These are phyloP conservation scores for Pulchroboletus neoregius DNA, from an alignment of 1,284 basidiomycete species.

Conservation along the genomic window DNA sequence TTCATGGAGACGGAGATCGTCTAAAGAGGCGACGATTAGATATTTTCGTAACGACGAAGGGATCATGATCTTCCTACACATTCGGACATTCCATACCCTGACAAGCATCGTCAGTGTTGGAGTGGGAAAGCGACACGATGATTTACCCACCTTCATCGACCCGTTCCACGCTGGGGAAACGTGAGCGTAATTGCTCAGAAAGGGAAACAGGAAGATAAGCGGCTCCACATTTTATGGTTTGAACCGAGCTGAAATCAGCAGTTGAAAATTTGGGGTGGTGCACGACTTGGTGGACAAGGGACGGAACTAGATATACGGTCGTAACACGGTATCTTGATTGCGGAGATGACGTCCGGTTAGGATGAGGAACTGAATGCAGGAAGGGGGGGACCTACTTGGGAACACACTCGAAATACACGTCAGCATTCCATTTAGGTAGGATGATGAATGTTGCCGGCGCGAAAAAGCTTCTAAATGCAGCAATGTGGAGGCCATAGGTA, in stretches of 20 bases:
- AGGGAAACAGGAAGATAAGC: slow-evolving; percentile 64
- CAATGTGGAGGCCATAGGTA: slow-evolving; percentile 56
- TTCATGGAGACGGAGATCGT: slow-evolving; percentile 50
- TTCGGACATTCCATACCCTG: slow-evolving; percentile 78
- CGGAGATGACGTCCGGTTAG: background rate
- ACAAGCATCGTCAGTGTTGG: background rate
- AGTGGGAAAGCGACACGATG: background rate
- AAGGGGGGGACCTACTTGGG: slow-evolving; percentile 37
- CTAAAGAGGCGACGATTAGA: slow-evolving; percentile 34
- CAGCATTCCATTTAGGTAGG: slow-evolving; percentile 57
- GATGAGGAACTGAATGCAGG: background rate
- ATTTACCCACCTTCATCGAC: slow-evolving; percentile 48
- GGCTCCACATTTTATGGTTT: slow-evolving; percentile 49
- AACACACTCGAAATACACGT: slow-evolving; percentile 41
- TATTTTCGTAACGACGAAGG: background rate
- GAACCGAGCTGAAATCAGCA: slow-evolving; percentile 53
- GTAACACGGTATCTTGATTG: slow-evolving; percentile 49
- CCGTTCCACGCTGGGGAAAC: slow-evolving; percentile 35
- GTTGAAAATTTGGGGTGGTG: slow-evolving; percentile 48
- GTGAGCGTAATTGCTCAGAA: slow-evolving; percentile 37
- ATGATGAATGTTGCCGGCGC: slow-evolving; percentile 48
- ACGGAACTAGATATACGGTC: slow-evolving; percentile 54
- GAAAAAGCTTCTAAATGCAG: slow-evolving; percentile 47
- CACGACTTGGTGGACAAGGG: slow-evolving; percentile 61
- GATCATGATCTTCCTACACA: slow-evolving; percentile 40